Evolutionary conservation across 257 asterid species (phyloP).

Genomic region (Parsonsia alboflavescens): DNA sequence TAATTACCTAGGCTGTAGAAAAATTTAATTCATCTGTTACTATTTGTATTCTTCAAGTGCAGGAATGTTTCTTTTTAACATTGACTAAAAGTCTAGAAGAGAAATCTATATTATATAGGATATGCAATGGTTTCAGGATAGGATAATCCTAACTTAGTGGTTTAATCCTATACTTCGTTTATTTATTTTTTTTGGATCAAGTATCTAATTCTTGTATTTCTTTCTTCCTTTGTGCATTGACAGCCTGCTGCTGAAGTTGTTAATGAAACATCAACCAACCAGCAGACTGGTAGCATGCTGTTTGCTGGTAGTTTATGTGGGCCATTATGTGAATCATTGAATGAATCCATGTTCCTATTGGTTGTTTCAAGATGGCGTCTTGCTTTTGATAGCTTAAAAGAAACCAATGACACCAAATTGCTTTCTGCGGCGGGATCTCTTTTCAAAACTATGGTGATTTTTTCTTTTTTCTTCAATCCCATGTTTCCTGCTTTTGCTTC

Average conservation of each 20-base stretch:
- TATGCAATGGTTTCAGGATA: background rate
- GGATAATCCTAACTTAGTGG: background rate
- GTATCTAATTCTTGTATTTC: constrained; percentile 6
- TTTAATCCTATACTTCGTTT: background rate
- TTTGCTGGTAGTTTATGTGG: constrained; percentile 81
- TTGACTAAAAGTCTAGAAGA: background rate
- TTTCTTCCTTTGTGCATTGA: constrained; percentile 17
- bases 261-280: constrained; percentile 33
- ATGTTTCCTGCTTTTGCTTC: background rate
- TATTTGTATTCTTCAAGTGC: background rate
- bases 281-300: constrained; percentile 35
- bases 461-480: constrained; percentile 17
- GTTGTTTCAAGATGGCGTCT: constrained; percentile 79
- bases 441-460: constrained; percentile 70
- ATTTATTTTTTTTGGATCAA: constrained; percentile 1
- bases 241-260: constrained; percentile 54
- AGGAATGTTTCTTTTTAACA: background rate
- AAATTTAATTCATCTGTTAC: background rate
- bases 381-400: constrained; percentile 77
- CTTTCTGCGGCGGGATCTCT: constrained; percentile 94
- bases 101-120: background rate
- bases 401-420: constrained; percentile 68
- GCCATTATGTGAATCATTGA: constrained; percentile 85
- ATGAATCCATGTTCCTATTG: constrained; percentile 75
- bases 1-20: background rate